Conservation (phyloP, 305 asterid species). For the Fraxinus albicans region DNA sequence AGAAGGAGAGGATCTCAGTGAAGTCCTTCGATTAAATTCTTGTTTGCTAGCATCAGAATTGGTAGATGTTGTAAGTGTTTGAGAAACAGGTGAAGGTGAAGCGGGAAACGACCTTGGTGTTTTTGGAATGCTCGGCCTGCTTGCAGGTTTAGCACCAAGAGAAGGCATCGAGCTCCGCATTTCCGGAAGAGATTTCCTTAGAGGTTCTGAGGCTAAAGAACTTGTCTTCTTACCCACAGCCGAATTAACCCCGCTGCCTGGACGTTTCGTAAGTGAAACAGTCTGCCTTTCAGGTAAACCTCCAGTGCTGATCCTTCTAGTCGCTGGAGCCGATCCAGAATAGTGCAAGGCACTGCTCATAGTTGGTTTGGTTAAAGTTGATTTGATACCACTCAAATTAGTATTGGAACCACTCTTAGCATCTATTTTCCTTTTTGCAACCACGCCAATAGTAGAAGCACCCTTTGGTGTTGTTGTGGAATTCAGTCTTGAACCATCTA, state of each 20-base stretch:
- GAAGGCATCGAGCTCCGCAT: conserved; percentile 54
- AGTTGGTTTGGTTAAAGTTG: conserved; percentile 65
- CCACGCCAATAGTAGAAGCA: conserved; percentile 25
- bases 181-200: conserved; percentile 83
- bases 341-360: conserved; percentile 60
- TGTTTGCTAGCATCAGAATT: conserved; percentile 61
- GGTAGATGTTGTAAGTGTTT: conserved; percentile 63
- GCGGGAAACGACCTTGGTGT: conserved; percentile 57
- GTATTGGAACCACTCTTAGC: conserved; percentile 35
- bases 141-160: conserved; percentile 46
- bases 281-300: conserved; percentile 75
- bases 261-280: conserved; percentile 43
- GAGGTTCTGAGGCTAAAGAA: conserved; percentile 55
- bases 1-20: conserved; percentile 49
- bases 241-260: conserved; percentile 33
- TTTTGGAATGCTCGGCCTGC: conserved; percentile 47
- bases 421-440: conserved; percentile 44
- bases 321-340: conserved; percentile 49
- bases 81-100: conserved; percentile 61
- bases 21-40: conserved; percentile 46
- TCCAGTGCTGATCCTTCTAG: conserved; percentile 87
- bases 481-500: conserved; percentile 43
- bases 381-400: conserved; percentile 37
- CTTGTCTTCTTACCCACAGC: conserved; percentile 43
- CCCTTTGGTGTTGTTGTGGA: conserved; percentile 29